A percentile compares a stretch with the other conserved stretches of the same genome.
These are phyloP conservation scores for Quercus ilex DNA, from an alignment of 306 rosid species.

Conservation along the genomic window DNA sequence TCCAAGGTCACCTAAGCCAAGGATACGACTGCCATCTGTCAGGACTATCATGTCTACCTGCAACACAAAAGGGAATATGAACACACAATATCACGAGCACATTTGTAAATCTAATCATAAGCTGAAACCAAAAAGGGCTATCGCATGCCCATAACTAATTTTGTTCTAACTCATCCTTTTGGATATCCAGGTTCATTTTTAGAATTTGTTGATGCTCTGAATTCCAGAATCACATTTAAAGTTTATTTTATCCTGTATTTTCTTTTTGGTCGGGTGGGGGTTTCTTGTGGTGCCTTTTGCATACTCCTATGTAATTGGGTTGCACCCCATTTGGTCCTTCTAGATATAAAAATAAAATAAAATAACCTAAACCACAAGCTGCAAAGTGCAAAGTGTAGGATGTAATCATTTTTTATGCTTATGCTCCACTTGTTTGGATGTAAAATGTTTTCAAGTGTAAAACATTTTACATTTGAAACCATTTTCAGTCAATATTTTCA, in stretches of 20 bases:
- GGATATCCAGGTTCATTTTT: neutral
- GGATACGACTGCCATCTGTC: slow-evolving; percentile 99
- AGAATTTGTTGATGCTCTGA: neutral
- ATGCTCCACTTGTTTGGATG: neutral
- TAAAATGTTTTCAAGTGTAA: neutral
- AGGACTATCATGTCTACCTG: slow-evolving; percentile 99
- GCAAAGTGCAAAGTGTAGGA: neutral
- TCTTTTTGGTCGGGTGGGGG: neutral
- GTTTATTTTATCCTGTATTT: neutral
- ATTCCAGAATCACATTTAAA: neutral
- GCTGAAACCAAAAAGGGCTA: neutral
- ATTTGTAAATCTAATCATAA: neutral
- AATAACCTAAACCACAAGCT: neutral
- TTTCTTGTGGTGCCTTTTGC: neutral
- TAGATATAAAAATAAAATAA: neutral
- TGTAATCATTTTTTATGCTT: neutral
- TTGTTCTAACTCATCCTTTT: neutral
- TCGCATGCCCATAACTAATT: neutral
- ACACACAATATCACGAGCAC: neutral
- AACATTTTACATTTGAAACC: too few species aligned
- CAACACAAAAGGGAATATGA: slow-evolving; percentile 30
- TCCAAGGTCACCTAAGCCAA: slow-evolving; percentile 99
- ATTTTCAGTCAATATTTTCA: neutral
- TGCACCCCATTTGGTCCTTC: neutral
- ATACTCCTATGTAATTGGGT: neutral